These are phyloP conservation scores for Sporisorium reilianum DNA, from an alignment of 1,284 basidiomycete species.

Conservation along the genomic window DNA sequence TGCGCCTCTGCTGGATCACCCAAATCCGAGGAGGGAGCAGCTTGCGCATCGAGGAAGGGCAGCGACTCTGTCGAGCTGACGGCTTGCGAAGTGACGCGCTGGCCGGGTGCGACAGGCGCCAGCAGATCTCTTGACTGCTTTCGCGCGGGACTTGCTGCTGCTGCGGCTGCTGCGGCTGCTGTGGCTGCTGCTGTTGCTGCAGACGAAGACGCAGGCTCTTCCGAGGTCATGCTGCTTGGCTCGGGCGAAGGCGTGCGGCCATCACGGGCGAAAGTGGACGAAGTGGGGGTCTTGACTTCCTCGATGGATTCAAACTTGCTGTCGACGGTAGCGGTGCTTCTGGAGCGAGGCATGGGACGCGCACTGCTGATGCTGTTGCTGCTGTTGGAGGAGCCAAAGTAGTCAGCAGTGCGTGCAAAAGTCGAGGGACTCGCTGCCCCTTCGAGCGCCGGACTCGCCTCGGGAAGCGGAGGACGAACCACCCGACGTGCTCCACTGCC, in stretches of 20 bases:
- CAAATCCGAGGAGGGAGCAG: slow-evolving; percentile 18
- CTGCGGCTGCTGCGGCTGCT: too few relatives aligned
- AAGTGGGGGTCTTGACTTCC: slow-evolving; percentile 51
- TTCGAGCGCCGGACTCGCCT: slow-evolving; percentile 32
- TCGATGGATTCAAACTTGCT: slow-evolving; percentile 48
- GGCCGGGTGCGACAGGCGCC: slow-evolving; percentile 14
- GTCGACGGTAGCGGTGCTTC: slow-evolving; percentile 24
- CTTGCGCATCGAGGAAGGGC: slow-evolving; percentile 50
- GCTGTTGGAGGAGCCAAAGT: slow-evolving; percentile 32
- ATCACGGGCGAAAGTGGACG: slow-evolving; percentile 26
- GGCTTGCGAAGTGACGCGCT: slow-evolving; percentile 35
- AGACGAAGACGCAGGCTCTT: slow-evolving; percentile 10
- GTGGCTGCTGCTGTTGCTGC: too few relatives aligned
- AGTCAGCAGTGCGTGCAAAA: slow-evolving; percentile 28
- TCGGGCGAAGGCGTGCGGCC: slow-evolving; percentile 24
- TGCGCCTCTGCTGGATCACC: slow-evolving; percentile 16
- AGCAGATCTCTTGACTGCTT: slow-evolving; percentile 19
- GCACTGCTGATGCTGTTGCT: slow-evolving; percentile 25
- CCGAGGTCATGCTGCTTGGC: slow-evolving; percentile 2
- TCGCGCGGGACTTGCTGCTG: background rate
- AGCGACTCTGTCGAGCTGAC: slow-evolving; percentile 54
- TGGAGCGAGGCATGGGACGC: slow-evolving; percentile 30
- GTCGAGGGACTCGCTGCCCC: slow-evolving; percentile 30
- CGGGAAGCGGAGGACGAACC: slow-evolving; percentile 40
- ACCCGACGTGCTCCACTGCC: slow-evolving; percentile 40